Evolutionary conservation across 2,329 filamentous ascomycete species (phyloP).

Genomic region (Teratosphaeria zuluensis): DNA sequence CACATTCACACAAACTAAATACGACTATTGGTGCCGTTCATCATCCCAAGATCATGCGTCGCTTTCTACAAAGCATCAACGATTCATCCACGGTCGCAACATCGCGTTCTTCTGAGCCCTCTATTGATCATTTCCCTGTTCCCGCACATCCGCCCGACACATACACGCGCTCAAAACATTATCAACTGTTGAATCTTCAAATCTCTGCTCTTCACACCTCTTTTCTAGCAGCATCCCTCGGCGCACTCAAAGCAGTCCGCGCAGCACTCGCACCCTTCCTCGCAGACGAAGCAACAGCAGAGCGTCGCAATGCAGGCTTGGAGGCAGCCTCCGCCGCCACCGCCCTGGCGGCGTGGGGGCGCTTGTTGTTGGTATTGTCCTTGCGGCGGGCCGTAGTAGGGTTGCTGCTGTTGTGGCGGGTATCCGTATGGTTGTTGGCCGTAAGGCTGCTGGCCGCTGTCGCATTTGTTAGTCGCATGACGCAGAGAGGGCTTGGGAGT

Average conservation of each 20-base stretch:
- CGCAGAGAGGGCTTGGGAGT: not conserved
- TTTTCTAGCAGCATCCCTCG: constrained; percentile 22
- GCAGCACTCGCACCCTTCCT: constrained; percentile 55
- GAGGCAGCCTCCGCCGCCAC: constrained; percentile 43
- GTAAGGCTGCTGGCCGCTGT: not conserved
- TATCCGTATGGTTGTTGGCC: constrained; percentile 16
- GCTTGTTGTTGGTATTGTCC: constrained; percentile 24
- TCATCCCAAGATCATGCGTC: not conserved
- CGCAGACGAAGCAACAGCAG: constrained; percentile 56
- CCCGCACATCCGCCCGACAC: too few relatives aligned
- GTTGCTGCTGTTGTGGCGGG: too few relatives aligned
- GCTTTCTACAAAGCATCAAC: not conserved
- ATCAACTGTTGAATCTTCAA: not conserved
- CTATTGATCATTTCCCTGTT: too few relatives aligned
- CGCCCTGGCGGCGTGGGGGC: constrained; percentile 11
- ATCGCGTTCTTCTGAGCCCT: too few relatives aligned
- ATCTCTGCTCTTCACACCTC: not conserved
- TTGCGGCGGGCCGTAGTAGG: constrained; percentile 12
- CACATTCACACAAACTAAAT: not conserved
- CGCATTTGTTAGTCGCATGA: not conserved
- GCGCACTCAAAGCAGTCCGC: constrained; percentile 51
- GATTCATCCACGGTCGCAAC: not conserved
- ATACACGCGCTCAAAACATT: not conserved
- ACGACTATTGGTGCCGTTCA: not conserved
- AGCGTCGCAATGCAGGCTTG: constrained; percentile 44